phyloP scores from a whole-genome alignment of 148 eudicot species.

The Chenopodium album region DNA sequence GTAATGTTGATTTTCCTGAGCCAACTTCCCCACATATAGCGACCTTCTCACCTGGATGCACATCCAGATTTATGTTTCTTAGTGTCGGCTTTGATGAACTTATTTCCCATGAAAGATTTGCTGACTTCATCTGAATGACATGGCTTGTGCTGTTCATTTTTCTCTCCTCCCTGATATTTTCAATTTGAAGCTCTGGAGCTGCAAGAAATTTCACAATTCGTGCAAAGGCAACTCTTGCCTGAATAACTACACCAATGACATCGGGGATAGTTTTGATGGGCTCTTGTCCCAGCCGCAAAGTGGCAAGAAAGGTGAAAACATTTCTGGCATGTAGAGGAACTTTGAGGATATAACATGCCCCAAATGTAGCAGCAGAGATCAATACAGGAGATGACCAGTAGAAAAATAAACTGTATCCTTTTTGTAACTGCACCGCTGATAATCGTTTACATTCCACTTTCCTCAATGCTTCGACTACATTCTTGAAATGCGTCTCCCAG shows the following conservation, averaged over 20 bases:
- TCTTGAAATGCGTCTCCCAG: too few species aligned
- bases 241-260: constrained; percentile 70
- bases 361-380: too few species aligned
- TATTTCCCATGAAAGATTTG: constrained; percentile 60
- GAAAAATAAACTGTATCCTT: too few species aligned
- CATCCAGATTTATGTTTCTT: constrained; percentile 46
- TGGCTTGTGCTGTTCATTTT: constrained; percentile 9
- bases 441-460: too few species aligned
- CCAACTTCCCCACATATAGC: constrained; percentile 55
- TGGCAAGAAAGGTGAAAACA: constrained; percentile 73
- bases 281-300: constrained; percentile 79
- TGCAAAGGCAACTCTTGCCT: constrained; percentile 71
- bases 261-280: constrained; percentile 82
- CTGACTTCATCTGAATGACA: constrained; percentile 40
- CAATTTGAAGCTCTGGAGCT: constrained; percentile 69
- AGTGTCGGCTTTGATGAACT: constrained; percentile 43
- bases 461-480: too few species aligned
- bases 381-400: too few species aligned
- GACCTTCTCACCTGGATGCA: constrained; percentile 52
- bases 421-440: too few species aligned
- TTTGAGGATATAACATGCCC: too few species aligned
- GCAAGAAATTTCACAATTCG: constrained; percentile 70
- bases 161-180: constrained; percentile 38
- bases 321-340: too few species aligned
- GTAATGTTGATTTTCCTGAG: too few species aligned